Evolutionary conservation across 768 basidiomycete species (phyloP).

Genomic region (Leccinum barrowsii): DNA sequence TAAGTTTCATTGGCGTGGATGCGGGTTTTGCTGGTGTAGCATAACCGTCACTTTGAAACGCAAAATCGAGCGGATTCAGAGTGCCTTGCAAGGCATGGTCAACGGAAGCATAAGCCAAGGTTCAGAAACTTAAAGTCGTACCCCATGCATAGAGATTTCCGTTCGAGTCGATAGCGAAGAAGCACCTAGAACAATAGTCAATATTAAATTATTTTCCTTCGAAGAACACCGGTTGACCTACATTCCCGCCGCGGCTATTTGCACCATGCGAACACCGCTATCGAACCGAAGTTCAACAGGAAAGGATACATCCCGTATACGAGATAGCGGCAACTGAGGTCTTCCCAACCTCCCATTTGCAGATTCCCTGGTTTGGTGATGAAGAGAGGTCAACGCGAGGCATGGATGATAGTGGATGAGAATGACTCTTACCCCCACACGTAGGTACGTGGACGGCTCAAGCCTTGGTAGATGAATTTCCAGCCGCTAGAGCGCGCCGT

Average conservation of each 20-base stretch:
- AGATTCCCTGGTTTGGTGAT: conserved; percentile 44
- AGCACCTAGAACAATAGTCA: conserved; percentile 57
- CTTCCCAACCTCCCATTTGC: conserved; percentile 65
- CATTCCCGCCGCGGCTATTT: conserved; percentile 80
- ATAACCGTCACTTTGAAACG: conserved; percentile 52
- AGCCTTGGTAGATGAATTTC: conserved; percentile 73
- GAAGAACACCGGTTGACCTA: conserved; percentile 32
- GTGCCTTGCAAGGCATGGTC: conserved; percentile 46
- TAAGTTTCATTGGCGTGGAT: conserved; percentile 51
- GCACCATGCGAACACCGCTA: conserved; percentile 61
- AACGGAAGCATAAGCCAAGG: not conserved
- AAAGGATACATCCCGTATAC: conserved; percentile 47
- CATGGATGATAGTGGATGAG: not conserved
- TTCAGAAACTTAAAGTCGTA: conserved; percentile 26
- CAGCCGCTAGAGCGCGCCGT: conserved; percentile 77
- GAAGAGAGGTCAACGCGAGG: not conserved
- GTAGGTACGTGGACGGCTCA: conserved; percentile 50
- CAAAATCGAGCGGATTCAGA: conserved; percentile 44
- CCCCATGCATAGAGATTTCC: conserved; percentile 84
- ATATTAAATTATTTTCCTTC: conserved; percentile 1
- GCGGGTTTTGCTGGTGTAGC: conserved; percentile 50
- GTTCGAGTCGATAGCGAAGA: conserved; percentile 76
- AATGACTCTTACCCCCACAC: conserved; percentile 56
- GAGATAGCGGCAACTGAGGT: conserved; percentile 26
- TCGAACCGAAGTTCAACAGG: conserved; percentile 58